A percentile compares a stretch with the other conserved stretches of the same genome.
phyloP scores from a whole-genome alignment of 345 rosid species.

The Brassica juncea region DNA sequence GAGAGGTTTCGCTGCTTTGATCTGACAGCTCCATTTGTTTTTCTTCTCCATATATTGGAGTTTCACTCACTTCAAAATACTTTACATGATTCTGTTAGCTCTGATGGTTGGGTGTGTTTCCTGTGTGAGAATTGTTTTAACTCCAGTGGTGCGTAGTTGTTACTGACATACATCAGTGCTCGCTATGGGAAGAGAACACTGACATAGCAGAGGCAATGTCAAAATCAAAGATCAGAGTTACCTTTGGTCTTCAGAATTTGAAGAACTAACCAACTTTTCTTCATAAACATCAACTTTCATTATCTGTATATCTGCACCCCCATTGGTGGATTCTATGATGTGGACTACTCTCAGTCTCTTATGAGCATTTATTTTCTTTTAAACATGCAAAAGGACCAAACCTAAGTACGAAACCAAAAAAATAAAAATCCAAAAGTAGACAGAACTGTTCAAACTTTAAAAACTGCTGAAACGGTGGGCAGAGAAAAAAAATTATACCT shows the following conservation, averaged over 20 bases:
- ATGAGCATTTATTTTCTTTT: conserved; percentile 34
- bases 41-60: conserved; percentile 73
- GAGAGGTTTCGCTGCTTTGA: conserved; percentile 30
- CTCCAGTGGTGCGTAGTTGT: conserved; percentile 60
- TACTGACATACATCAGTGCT: conserved; percentile 7
- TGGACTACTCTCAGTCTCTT: conserved; percentile 88
- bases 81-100: conserved; percentile 87
- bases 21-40: conserved; percentile 10
- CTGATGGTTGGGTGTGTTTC: conserved; percentile 67
- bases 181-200: conserved; percentile 10
- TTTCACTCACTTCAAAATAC: conserved; percentile 84
- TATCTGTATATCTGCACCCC: conserved; percentile 81
- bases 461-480: no score
- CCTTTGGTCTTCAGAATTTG: conserved; percentile 63
- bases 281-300: conserved; percentile 91
- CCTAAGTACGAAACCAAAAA: no score
- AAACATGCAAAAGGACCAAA: neutral
- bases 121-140: conserved; percentile 71
- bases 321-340: conserved; percentile 73
- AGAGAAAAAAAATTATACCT: no score
- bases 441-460: no score
- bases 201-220: neutral
- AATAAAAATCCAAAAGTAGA: no score
- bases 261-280: conserved; percentile 84
- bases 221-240: conserved; percentile 12